Base-by-base conservation (phyloP, 108 stramenopile species). In the Nitzschia sp. region DNA sequence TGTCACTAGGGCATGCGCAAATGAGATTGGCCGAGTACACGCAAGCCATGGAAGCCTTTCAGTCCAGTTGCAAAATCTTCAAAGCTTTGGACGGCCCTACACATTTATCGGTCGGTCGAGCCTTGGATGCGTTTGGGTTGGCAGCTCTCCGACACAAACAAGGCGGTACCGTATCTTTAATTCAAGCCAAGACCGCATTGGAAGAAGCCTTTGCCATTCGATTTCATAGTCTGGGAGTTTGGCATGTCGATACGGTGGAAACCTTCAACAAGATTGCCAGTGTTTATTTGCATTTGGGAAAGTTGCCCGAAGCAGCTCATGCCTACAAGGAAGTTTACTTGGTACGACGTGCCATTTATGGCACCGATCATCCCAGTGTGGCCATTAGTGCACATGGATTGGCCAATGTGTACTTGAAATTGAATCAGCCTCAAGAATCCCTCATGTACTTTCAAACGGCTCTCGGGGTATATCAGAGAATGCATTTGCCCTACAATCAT, bases 181-280 rank as follows among this genome's bases (percentile, higher is more conserved):
- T 61, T 2, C 9, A n/a, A 35, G 59, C 59, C 59, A 61, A 61
- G 19, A 28, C 11, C 15, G 54, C 72, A 3, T 36, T 82, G 33
- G 62, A 77, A 54, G 54, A 82, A 59, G 71, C 86, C 11, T 80
- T 84, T 46, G 19, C 24, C 1, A 80, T 87, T 42, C 80, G 83
- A 18, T 68, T 51, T 32, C 54, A 79, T 45, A 49, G 57, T 23
- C 61, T 87, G 34, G 86, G 86, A 15, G 48, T 75, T n/a, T 62
- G 59, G 64, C 86, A 87, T 66, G 74, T 72, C 0, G 86, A 87
- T 42, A 80, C 79, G 1, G 83, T 82, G 0, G 75, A 80, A 13
- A 80, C 79, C 0, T 64, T 74, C 49, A 87, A 87, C 57, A 70
- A 77, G 26, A 53, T 87, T 15, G 86, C 80, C 17, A 36, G 72